These are phyloP conservation scores for Stemphylium beticola DNA, from an alignment of 2,329 filamentous ascomycete genomes.

Conservation along the genomic window DNA sequence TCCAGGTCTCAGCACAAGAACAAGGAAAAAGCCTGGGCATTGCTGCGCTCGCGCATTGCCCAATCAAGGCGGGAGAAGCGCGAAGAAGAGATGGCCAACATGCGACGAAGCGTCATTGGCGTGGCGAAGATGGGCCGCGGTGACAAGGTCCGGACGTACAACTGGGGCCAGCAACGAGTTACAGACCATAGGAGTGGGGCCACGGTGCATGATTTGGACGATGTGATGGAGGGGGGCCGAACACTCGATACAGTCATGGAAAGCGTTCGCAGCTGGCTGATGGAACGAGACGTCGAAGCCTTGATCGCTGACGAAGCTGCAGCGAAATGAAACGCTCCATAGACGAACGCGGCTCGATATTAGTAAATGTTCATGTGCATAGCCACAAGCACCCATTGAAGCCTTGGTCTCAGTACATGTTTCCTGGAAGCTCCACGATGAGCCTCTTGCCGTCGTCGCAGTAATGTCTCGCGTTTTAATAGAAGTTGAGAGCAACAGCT, in stretches of 20 bases:
- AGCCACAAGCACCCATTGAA: too few relatives aligned
- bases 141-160: constrained; percentile 95
- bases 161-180: constrained; percentile 77
- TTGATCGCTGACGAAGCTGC: constrained; percentile 59
- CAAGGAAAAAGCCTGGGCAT: constrained; percentile 82
- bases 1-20: constrained; percentile 89
- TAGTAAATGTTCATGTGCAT: too few relatives aligned
- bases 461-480: too few relatives aligned
- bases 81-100: constrained; percentile 76
- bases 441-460: too few relatives aligned
- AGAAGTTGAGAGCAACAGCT: too few relatives aligned
- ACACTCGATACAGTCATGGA: constrained; percentile 77
- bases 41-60: constrained; percentile 82
- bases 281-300: constrained; percentile 74
- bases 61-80: constrained; percentile 79
- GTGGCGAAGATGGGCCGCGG: constrained; percentile 82
- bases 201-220: constrained; percentile 79
- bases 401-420: too few relatives aligned
- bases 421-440: too few relatives aligned
- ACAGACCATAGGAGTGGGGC: constrained; percentile 86
- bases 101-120: constrained; percentile 80
- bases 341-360: too few relatives aligned
- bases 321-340: constrained; percentile 19
- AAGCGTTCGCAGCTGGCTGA: constrained; percentile 77
- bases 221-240: constrained; percentile 78